phyloP scores from a whole-genome alignment of 192 early-diverging fungal species.

The Mortierella alpina region DNA sequence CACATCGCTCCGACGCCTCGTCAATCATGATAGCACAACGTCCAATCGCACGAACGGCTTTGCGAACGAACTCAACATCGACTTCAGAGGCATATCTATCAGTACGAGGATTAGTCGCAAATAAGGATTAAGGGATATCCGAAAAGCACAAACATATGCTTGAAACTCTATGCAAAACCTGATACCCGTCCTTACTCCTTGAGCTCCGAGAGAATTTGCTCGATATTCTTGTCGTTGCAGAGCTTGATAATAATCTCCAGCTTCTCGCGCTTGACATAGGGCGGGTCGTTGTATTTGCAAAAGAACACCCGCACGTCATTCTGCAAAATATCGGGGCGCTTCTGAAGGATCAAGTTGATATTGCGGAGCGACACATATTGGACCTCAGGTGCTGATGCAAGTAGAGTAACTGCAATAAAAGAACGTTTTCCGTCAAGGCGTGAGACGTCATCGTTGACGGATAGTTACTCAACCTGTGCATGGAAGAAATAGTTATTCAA shows the following conservation, averaged over 20 bases:
- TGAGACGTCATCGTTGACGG: not conserved
- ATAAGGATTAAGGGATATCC: not conserved
- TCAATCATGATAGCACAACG: constrained; percentile 93
- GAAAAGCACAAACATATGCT: not conserved
- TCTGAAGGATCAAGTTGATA: constrained; percentile 95
- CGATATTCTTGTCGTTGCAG: constrained; percentile 86
- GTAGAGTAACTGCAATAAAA: constrained; percentile 75
- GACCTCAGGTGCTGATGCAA: constrained; percentile 89
- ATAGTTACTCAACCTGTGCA: not conserved
- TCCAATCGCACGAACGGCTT: constrained; percentile 90
- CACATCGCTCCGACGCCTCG: constrained; percentile 84
- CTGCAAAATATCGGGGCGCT: constrained; percentile 84
- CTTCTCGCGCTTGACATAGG: constrained; percentile 97
- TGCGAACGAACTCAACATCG: constrained; percentile 95
- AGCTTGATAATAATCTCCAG: constrained; percentile 94
- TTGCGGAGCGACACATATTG: constrained; percentile 98
- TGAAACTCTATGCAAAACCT: not conserved
- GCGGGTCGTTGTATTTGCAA: constrained; percentile 98
- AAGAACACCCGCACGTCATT: constrained; percentile 98
- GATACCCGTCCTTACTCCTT: constrained; percentile 76
- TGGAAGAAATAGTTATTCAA: no score
- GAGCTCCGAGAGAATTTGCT: constrained; percentile 92
- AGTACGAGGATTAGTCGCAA: not conserved
- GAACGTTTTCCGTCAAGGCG: not conserved
- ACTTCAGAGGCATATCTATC: constrained; percentile 93